phyloP scores from a whole-genome alignment of 768 basidiomycete species.

The Hericium rajendrae region DNA sequence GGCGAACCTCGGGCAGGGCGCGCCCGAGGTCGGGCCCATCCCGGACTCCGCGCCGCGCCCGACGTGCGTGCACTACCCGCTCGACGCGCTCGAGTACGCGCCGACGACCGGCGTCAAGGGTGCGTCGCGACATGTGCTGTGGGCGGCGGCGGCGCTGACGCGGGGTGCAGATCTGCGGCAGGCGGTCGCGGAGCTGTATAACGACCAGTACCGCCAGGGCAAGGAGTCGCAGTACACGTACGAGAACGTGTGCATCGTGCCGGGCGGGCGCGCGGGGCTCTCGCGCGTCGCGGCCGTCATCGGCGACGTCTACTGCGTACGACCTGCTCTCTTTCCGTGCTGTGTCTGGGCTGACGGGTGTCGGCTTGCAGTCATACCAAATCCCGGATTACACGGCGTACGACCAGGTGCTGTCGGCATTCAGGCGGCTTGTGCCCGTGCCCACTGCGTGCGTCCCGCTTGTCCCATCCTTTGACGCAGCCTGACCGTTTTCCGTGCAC shows the following conservation, averaged over 20 bases:
- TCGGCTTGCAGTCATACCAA: slow-evolving; percentile 58
- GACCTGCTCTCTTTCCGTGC: slow-evolving; percentile 1
- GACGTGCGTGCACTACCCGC: slow-evolving; percentile 50
- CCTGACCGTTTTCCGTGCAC: neutral
- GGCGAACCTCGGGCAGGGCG: slow-evolving; percentile 88
- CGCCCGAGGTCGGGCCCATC: slow-evolving; percentile 81
- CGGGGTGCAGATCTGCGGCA: slow-evolving; percentile 58
- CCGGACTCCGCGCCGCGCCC: slow-evolving; percentile 66
- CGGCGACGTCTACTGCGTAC: slow-evolving; percentile 77
- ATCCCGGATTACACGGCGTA: slow-evolving; percentile 90
- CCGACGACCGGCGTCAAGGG: slow-evolving; percentile 89
- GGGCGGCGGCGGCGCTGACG: neutral
- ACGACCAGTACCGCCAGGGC: slow-evolving; percentile 73
- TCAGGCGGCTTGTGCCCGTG: slow-evolving; percentile 84
- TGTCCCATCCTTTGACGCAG: neutral
- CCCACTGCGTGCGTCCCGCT: slow-evolving; percentile 63
- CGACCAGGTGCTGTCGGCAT: slow-evolving; percentile 75
- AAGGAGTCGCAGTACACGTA: slow-evolving; percentile 80
- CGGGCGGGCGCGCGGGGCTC: slow-evolving; percentile 85
- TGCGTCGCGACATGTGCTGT: slow-evolving; percentile 17
- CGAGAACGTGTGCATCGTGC: slow-evolving; percentile 92
- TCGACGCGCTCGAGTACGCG: slow-evolving; percentile 80
- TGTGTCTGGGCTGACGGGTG: too few species aligned
- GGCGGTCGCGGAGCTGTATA: slow-evolving; percentile 87
- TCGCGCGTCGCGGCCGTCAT: slow-evolving; percentile 89